Evolutionary conservation across 208 protist genomes (phyloP).

Genomic region (Histomonas meleagridis): DNA sequence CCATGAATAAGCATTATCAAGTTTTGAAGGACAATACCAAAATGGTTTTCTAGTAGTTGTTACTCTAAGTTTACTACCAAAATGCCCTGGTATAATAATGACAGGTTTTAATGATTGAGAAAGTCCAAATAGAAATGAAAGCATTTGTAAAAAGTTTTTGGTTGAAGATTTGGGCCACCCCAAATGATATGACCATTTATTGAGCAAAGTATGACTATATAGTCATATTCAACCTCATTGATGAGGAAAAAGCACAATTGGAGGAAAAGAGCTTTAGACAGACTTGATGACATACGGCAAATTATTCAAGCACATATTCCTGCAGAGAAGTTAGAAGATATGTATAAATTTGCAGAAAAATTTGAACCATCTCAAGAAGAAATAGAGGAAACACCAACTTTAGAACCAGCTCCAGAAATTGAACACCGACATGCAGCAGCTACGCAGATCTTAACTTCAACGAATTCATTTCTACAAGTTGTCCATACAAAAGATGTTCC

Average conservation of each 20-base stretch:
- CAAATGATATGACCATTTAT: too few relatives aligned
- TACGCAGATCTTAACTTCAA: background rate
- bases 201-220: too few relatives aligned
- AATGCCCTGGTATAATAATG: background rate
- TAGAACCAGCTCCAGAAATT: background rate
- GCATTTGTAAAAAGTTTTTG: too few relatives aligned
- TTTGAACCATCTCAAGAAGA: background rate
- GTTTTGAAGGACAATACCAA: background rate
- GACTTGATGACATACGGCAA: background rate
- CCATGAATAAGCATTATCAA: background rate
- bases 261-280: background rate
- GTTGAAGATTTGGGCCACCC: too few relatives aligned
- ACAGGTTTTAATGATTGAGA: too few relatives aligned
- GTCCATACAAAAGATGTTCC: background rate
- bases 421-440: background rate
- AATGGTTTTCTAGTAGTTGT: background rate
- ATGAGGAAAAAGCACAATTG: background rate
- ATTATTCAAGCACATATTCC: background rate
- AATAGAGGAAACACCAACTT: background rate
- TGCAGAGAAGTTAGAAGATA: background rate
- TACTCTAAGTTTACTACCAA: background rate
- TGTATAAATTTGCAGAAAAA: background rate
- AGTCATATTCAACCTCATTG: too few relatives aligned
- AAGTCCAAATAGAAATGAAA: too few relatives aligned
- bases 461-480: background rate